phyloP scores from a whole-genome alignment of 768 basidiomycete genomes.

The Serendipita vermifera region DNA sequence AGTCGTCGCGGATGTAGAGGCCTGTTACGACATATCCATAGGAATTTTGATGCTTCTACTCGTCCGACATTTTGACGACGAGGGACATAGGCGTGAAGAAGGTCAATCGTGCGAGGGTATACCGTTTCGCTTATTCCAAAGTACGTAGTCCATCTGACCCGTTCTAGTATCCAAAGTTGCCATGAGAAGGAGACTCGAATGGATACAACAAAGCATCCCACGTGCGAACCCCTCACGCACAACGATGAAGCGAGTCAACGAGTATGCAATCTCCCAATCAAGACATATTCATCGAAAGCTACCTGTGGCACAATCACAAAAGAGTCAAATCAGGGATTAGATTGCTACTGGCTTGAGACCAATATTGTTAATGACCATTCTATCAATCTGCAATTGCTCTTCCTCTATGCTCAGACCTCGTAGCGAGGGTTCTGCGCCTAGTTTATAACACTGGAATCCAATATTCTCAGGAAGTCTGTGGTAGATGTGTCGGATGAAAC shows the following conservation, averaged over 20 bases:
- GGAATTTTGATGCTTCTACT: constrained; percentile 3
- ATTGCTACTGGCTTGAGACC: background rate
- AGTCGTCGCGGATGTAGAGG: constrained; percentile 41
- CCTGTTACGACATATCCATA: constrained; percentile 39
- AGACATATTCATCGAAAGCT: background rate
- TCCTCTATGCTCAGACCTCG: background rate
- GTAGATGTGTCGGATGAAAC: constrained; percentile 18
- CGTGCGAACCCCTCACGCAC: constrained; percentile 71
- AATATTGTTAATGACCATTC: background rate
- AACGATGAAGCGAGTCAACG: constrained; percentile 68
- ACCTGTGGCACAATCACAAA: background rate
- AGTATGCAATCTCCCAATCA: constrained; percentile 40
- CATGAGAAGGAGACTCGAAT: constrained; percentile 69
- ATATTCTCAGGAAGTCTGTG: too few species aligned
- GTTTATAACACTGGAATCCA: background rate
- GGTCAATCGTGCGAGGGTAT: background rate
- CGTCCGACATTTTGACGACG: background rate
- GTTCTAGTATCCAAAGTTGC: constrained; percentile 42
- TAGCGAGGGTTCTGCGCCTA: background rate
- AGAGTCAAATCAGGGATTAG: too few species aligned
- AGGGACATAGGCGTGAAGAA: background rate
- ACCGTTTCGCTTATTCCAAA: background rate
- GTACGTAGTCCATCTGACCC: background rate
- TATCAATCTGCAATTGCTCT: background rate
- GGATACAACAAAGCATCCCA: constrained; percentile 67